A percentile compares a stretch with the other conserved stretches of the same genome.
These are phyloP conservation scores for Ogataea pini DNA, from an alignment of 805 yeast species.

Conservation along the genomic window DNA sequence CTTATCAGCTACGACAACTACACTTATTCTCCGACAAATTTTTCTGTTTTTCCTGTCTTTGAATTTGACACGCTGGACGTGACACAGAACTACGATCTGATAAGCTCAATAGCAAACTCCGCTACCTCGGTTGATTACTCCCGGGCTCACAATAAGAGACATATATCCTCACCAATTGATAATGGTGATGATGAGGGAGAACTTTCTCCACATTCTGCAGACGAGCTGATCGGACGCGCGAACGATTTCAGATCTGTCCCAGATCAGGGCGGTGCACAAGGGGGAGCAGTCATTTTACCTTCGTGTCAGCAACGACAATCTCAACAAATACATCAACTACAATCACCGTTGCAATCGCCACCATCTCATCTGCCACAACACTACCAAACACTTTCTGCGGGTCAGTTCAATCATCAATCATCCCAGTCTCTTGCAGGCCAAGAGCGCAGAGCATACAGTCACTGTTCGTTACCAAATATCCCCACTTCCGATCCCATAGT, in stretches of 20 bases:
- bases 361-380: neutral
- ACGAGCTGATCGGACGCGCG: constrained; percentile 5
- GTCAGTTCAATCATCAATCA: constrained; percentile 14
- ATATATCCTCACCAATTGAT: neutral
- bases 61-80: constrained; percentile 23
- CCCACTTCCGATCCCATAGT: constrained; percentile 24
- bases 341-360: neutral
- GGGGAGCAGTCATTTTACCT: neutral
- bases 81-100: constrained; percentile 16
- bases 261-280: constrained; percentile 6
- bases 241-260: neutral
- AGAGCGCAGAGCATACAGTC: constrained; percentile 7
- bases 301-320: neutral
- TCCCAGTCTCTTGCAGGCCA: constrained; percentile 16
- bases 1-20: constrained; percentile 22
- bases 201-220: neutral
- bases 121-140: constrained; percentile 14
- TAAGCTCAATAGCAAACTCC: constrained; percentile 6
- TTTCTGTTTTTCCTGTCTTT: constrained; percentile 25
- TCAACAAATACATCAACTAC: neutral
- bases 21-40: constrained; percentile 23
- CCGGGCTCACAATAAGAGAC: neutral
- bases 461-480: constrained; percentile 13
- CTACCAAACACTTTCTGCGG: constrained; percentile 1
- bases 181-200: neutral